Evolutionary conservation across 1,284 basidiomycete species (phyloP), one percentile per base, ranked within the genome.

Genomic region (Leccinum insigne): DNA sequence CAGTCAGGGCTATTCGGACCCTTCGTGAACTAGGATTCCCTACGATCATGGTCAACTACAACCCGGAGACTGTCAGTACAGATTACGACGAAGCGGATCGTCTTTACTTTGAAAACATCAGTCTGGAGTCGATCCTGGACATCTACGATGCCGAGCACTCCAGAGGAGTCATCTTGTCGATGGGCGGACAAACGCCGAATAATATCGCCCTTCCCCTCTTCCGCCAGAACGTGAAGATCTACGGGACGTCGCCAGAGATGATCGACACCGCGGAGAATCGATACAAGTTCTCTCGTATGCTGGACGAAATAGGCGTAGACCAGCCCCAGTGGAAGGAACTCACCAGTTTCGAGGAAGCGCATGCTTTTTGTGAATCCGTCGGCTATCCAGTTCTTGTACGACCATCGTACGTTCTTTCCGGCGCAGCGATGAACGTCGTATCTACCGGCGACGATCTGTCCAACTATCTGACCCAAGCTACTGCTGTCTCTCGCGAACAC

Each of bases 41-140:
- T 75, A 99, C 98, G 8, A 89, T 99, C 80, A 99, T 99, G 98
- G 93, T 99, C 81, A 99, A 99, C 83, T 99, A 99, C 82, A 99
- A 99, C 79, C 97, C 97, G 26, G 98, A 99, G 82, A 99, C 97
- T 0, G 97, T 99, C 76, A 96, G 94, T 75, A 99, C 98, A 58
- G 98, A 99, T 79, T 99, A 98, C 79, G 97, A 99, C 80, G 98
- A 99, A 78, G 97, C 97, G 32, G 97, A 99, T 79, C 88, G 95
- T 54, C 86, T 99, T 57, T 99, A 99, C 84, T 99, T 99, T 78
- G 97, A 99, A 82, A 98, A 98, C 79, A 99, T 99, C 83, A 93
- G 92, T 71, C 81, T 99, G 72, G 97, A 99, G 83, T 94, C 95
- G 0, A 95, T 99, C 68, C 85, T 99, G 60, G 98, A 99, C 77